Evolutionary conservation across 2,329 filamentous ascomycete species (phyloP).

Genomic region (Sporothrix dimorphospora): DNA sequence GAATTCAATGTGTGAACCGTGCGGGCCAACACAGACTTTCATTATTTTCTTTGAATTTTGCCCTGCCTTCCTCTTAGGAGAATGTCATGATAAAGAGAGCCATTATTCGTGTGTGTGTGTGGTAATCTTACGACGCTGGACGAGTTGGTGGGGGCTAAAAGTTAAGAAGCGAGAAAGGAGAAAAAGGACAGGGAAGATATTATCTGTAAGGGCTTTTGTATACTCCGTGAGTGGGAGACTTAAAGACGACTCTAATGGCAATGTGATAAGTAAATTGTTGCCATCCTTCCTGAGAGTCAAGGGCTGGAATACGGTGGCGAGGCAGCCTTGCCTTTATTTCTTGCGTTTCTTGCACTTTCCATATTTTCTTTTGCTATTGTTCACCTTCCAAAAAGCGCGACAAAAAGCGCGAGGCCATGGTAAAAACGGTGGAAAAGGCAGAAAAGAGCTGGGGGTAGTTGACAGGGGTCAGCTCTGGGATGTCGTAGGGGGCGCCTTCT

Average conservation of each 20-base stretch:
- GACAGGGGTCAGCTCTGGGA: neutral
- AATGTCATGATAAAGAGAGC: neutral
- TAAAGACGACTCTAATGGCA: neutral
- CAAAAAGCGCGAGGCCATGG: constrained; percentile 17
- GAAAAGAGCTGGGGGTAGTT: neutral
- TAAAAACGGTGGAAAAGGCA: neutral
- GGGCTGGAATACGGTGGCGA: constrained; percentile 1
- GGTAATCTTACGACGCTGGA: constrained; percentile 9
- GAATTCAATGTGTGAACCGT: neutral
- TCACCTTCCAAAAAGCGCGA: constrained; percentile 15
- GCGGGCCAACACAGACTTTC: too few relatives aligned
- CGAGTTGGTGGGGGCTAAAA: neutral
- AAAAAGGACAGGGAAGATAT: neutral
- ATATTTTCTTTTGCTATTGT: neutral
- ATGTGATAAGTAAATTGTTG: constrained; percentile 14
- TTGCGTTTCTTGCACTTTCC: neutral
- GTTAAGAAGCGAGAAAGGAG: neutral
- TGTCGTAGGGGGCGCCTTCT: neutral
- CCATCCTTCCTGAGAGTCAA: neutral
- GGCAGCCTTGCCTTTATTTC: neutral
- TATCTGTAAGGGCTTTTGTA: neutral
- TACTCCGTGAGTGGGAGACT: too few relatives aligned
- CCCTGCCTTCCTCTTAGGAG: neutral
- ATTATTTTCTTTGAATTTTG: too few relatives aligned
- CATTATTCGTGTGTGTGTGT: neutral